A percentile compares a stretch with the other conserved stretches of the same genome.
Evolutionary conservation across 108 stramenopile species (phyloP).

Genomic region (Fistulifera pelliculosa): DNA sequence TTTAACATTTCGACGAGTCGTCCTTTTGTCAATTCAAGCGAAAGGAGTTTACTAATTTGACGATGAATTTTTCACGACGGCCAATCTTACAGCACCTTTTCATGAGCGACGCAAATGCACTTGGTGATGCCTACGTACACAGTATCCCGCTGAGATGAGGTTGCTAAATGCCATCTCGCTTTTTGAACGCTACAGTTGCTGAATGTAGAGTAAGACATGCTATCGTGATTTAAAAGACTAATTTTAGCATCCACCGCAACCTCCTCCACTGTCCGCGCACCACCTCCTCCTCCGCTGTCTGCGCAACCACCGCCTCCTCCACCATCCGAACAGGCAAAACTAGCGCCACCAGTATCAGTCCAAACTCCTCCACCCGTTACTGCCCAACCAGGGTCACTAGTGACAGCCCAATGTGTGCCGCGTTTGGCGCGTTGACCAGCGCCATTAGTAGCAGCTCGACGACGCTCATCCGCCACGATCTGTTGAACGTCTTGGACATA

Average conservation of each 20-base stretch:
- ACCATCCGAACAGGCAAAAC: background rate
- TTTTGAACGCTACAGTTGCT: too few relatives aligned
- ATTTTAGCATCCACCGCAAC: constrained; percentile 7
- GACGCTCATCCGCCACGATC: background rate
- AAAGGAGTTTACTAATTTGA: too few relatives aligned
- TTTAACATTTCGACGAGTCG: too few relatives aligned
- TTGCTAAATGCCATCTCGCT: too few relatives aligned
- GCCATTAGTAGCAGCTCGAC: background rate
- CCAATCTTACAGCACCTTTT: too few relatives aligned
- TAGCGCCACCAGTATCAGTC: background rate
- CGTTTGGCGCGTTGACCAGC: background rate
- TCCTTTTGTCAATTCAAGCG: too few relatives aligned
- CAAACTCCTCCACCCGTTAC: background rate
- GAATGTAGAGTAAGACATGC: too few relatives aligned
- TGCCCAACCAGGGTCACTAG: background rate
- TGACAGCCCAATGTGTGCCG: background rate
- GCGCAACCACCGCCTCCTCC: constrained; percentile 4
- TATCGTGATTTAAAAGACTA: too few relatives aligned
- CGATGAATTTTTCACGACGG: too few relatives aligned
- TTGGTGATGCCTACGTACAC: too few relatives aligned
- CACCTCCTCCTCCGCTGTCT: background rate
- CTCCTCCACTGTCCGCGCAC: constrained; percentile 3
- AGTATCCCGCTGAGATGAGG: too few relatives aligned
- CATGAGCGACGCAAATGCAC: too few relatives aligned
- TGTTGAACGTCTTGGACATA: background rate